Conservation (phyloP, 805 yeast species). For the Yamadazyma laniorum region DNA sequence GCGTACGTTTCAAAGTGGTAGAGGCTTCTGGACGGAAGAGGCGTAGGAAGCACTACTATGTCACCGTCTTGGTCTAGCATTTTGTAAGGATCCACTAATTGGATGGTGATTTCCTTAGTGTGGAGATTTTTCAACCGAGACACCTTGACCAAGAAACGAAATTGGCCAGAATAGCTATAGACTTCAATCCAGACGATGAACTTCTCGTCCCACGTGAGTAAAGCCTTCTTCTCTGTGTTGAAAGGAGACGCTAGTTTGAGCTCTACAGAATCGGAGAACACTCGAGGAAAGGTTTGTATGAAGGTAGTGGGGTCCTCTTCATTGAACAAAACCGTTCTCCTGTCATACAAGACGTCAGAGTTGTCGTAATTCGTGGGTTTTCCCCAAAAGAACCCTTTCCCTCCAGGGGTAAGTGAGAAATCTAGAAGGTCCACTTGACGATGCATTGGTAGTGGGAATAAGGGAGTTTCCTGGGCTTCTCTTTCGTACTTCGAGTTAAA, state of each 20-base stretch:
- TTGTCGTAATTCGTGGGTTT: conserved; percentile 5
- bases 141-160: conserved; percentile 25
- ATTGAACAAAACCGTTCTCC: conserved; percentile 10
- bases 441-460: conserved; percentile 24
- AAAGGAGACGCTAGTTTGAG: conserved; percentile 25
- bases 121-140: conserved; percentile 21
- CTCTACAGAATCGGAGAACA: conserved; percentile 23
- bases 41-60: conserved; percentile 14
- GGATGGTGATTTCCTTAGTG: conserved; percentile 13
- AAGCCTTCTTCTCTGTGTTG: conserved; percentile 3
- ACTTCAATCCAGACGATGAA: conserved; percentile 38
- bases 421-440: conserved; percentile 27
- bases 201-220: conserved; percentile 26
- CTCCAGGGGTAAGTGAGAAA: conserved; percentile 24
- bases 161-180: conserved; percentile 32
- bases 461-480: not conserved
- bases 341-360: conserved; percentile 9
- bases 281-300: conserved; percentile 17
- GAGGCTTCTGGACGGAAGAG: not conserved
- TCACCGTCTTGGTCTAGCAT: conserved; percentile 33
- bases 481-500: not conserved
- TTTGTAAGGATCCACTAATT: conserved; percentile 29
- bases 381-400: conserved; percentile 33
- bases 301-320: conserved; percentile 6
- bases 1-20: conserved; percentile 6